Conservation (phyloP, 441 rosid species). For the Sinapis alba region DNA sequence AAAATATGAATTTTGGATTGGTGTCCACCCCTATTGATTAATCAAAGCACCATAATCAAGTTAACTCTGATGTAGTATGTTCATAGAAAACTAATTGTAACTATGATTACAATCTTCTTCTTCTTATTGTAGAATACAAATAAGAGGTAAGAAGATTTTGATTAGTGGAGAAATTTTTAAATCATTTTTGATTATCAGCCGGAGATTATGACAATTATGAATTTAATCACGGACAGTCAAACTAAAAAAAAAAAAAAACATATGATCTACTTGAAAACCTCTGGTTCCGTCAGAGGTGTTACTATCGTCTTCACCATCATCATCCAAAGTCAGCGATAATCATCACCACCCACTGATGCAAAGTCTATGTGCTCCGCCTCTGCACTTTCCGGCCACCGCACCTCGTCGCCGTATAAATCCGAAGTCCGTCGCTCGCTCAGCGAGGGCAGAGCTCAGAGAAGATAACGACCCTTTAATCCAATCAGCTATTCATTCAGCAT, state of each 20-base stretch:
- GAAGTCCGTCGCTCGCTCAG: neutral
- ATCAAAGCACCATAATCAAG: too few relatives aligned
- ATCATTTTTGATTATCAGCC: too few relatives aligned
- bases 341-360: conserved; percentile 28
- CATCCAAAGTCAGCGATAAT: conserved; percentile 2
- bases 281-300: conserved; percentile 4
- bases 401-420: neutral
- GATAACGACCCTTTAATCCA: conserved; percentile 67
- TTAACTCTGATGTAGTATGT: too few relatives aligned
- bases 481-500: conserved; percentile 64
- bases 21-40: too few relatives aligned
- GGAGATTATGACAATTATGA: too few relatives aligned
- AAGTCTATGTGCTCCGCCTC: conserved; percentile 29
- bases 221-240: too few relatives aligned
- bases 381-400: conserved; percentile 35
- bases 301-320: neutral
- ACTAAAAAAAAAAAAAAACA: neutral
- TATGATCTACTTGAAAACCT: neutral
- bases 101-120: too few relatives aligned
- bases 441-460: conserved; percentile 18
- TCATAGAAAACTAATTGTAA: too few relatives aligned
- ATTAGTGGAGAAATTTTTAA: too few relatives aligned
- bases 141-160: too few relatives aligned
- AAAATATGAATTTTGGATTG: too few relatives aligned
- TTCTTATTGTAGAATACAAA: too few relatives aligned